These are phyloP conservation scores for Marasmius sp. DNA, from an alignment of 1,284 basidiomycete species.

Conservation along the genomic window DNA sequence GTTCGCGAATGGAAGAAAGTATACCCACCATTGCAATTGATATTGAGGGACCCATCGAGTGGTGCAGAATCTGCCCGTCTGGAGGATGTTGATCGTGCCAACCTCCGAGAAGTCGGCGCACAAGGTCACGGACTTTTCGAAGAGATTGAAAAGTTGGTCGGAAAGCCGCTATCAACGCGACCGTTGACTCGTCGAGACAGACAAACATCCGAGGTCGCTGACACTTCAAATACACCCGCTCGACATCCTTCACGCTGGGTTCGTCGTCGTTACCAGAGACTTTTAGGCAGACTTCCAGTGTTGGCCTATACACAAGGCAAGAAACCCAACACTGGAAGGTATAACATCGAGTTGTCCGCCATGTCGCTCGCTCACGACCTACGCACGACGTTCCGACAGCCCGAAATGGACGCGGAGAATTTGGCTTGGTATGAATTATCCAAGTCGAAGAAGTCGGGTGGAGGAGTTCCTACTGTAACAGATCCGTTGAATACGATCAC, in stretches of 20 bases:
- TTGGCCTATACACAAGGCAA: constrained; percentile 35
- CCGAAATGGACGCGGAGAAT: constrained; percentile 5
- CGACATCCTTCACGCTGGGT: constrained; percentile 57
- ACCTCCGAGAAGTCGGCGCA: constrained; percentile 39
- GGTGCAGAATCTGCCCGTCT: constrained; percentile 7
- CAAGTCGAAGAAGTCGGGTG: neutral
- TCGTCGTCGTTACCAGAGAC: constrained; percentile 61
- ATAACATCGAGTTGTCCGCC: constrained; percentile 26
- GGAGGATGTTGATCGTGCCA: constrained; percentile 20
- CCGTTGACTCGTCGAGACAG: constrained; percentile 33
- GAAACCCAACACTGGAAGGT: constrained; percentile 13
- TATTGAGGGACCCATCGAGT: constrained; percentile 19
- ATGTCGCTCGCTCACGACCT: constrained; percentile 8
- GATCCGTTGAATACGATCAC: neutral
- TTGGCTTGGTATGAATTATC: constrained; percentile 11
- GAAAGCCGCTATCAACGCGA: constrained; percentile 24
- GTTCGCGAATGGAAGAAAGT: constrained; percentile 53
- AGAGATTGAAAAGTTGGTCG: constrained; percentile 49
- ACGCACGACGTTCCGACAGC: neutral
- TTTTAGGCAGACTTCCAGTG: constrained; percentile 58
- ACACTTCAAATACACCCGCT: constrained; percentile 1
- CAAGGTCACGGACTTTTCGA: constrained; percentile 45
- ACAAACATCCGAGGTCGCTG: constrained; percentile 3
- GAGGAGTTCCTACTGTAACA: neutral
- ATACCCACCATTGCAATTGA: constrained; percentile 57